Evolutionary conservation across 1,284 basidiomycete genomes (phyloP), one percentile per base, ranked within the genome.

Genomic region (Erythrobasidium hasegawianum): DNA sequence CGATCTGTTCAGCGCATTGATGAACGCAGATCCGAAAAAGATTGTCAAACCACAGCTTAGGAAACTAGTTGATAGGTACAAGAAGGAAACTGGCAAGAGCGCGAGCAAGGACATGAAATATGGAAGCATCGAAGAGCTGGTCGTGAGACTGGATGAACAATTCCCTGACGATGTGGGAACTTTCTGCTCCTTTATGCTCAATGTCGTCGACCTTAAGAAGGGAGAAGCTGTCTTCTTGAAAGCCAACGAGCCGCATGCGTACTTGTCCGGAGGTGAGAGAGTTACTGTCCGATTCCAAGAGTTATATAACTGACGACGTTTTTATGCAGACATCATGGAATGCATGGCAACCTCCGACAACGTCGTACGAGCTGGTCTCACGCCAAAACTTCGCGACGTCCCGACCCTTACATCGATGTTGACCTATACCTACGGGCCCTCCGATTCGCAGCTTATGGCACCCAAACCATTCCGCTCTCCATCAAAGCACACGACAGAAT

Each of bases 281-380:
- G 40, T n/a, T 11, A 41, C 10, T 41, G 11, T 11, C 40, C 40
- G 40, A 41, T 10, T 11, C n/a, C 3, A 57, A 38, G 33, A 38
- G 3, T 45, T 27, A 29, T 4, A 10, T 1, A 26, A 14, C 13
- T 45, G 43, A 52, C 40, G 38, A 58, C 24, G 20, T 1, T 26
- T 5, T 27, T 45, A 14, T 47, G 1, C 75, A 95, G 93, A 97
- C 76, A 93, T 94, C 77, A 89, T 96, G 76, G 93, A 97, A 76
- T 0, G 77, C 57, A 67, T 67, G 64, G 64, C 64, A 5, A 67
- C 64, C 13, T 58, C 55, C 3, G 95, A 99, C 80, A 98, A 98
- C 77, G 96, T 99, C 76, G 96, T 99, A 66, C 89, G 96, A 54
- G 96, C 96, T 1, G 96, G 96, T 18, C 85, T 99, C 47, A 99